Evolutionary conservation across 2,329 filamentous ascomycete genomes (phyloP), one percentile per base, ranked within the genome.

Genomic region (Colletotrichum tamarilloi): DNA sequence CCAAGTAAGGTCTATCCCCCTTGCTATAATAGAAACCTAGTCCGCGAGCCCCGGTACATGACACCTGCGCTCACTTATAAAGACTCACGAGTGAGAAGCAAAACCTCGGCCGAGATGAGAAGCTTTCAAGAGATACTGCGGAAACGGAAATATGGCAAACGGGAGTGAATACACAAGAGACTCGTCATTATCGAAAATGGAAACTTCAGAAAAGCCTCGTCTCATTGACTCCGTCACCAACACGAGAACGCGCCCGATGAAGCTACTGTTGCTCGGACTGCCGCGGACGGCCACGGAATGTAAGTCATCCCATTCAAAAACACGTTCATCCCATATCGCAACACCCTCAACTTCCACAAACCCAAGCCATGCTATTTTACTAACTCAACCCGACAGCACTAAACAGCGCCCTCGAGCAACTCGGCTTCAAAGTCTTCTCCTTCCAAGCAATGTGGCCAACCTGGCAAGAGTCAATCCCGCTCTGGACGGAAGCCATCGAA

Each of bases 401-500:
- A 11, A 49, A 49, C 8, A 49, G 35, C 16, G 60, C 60, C 1
- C 38, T 62, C 1, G 60, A 62, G 14, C 32, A 62, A 2, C 60
- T 52, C 1, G 60, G 35, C 24, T 62, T 42, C 38, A 62, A 52
- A 46, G 60, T 62, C 16, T 52, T 62, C 26, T 62, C 60, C 38
- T 62, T 62, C 60, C 60, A 62, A 26, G 35, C 60, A 24, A 62
- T 62, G 60, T 62, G 60, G 60, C 38, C 60, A 1, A 62, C 42
- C 12, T 62, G 60, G 35, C 3, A 49, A 24, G 60, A 62, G 24
- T 46, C 38, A 1, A 62, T 62, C 4, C 60, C 38, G 0, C 35
- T 62, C 8, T 62, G 60, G 26, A 62, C 60, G 6, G 60, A 62
- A 62, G 35, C 60, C 60, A 62, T 62, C 5, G 60, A 62, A 49